Evolutionary conservation across 139 green algal species (phyloP).

Genomic region (Pleodorina starrii): DNA sequence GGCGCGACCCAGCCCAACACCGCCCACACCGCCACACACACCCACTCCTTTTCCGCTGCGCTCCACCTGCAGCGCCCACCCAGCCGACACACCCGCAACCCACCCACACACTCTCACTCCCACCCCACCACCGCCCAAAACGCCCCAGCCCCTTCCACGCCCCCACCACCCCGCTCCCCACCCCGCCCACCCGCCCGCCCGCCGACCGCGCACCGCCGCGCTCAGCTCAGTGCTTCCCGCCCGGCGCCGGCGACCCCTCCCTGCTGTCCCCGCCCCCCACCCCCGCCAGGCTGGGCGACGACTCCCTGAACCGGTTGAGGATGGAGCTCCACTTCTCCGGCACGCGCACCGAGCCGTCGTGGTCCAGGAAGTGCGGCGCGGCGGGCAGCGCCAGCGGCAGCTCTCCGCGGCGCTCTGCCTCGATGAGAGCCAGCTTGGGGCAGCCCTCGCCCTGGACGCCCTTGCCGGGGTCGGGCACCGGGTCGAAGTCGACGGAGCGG

Average conservation of each 20-base stretch:
- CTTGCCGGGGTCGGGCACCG: conserved; percentile 65
- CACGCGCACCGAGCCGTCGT: conserved; percentile 70
- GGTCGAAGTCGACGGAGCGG: conserved; percentile 88
- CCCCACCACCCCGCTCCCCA: no score
- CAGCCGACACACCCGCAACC: no score
- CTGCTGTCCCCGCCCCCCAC: not conserved
- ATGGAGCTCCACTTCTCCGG: conserved; percentile 36
- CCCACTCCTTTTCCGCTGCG: no score
- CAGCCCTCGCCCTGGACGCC: conserved; percentile 58
- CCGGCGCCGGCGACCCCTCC: conserved; percentile 32
- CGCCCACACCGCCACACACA: no score
- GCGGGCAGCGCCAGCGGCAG: conserved; percentile 67
- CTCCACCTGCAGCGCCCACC: no score
- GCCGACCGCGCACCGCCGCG: not conserved
- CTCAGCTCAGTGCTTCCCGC: not conserved
- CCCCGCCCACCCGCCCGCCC: no score
- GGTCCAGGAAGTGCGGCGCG: conserved; percentile 75
- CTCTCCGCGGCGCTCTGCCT: conserved; percentile 73
- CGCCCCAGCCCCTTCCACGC: no score
- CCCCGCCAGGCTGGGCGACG: not conserved
- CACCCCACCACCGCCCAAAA: no score
- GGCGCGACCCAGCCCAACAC: no score
- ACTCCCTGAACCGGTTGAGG: conserved; percentile 26
- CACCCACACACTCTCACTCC: no score
- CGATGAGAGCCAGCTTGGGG: conserved; percentile 74